Evolutionary conservation across 2,329 filamentous ascomycete species (phyloP).

Genomic region (Xylaria sp.): DNA sequence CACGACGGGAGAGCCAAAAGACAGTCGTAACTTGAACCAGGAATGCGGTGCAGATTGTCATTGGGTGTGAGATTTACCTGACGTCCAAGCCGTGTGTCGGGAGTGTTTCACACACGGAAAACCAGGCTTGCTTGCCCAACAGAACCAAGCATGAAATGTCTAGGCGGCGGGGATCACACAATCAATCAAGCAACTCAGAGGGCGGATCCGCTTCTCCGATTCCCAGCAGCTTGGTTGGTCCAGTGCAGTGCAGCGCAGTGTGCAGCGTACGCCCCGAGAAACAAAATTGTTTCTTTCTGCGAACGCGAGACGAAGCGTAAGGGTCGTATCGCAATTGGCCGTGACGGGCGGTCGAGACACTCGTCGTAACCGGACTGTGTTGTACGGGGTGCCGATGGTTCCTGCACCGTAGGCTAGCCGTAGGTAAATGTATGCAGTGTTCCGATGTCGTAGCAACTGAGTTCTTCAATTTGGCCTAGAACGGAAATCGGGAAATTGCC

Average conservation of each 20-base stretch:
- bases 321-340: conserved; percentile 2
- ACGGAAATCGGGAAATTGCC: conserved; percentile 21
- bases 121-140: conserved; percentile 36
- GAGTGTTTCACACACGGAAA: conserved; percentile 46
- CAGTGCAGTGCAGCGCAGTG: background rate
- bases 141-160: conserved; percentile 42
- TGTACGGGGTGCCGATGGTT: conserved; percentile 44
- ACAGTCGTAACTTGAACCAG: conserved; percentile 27
- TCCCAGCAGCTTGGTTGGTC: conserved; percentile 26
- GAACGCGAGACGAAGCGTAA: background rate
- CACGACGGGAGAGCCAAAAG: conserved; percentile 25
- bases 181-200: conserved; percentile 25
- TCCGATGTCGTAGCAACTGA: conserved; percentile 42
- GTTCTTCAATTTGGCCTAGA: conserved; percentile 5
- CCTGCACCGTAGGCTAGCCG: conserved; percentile 45
- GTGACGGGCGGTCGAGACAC: background rate
- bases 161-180: conserved; percentile 43
- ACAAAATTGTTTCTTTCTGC: conserved; percentile 10
- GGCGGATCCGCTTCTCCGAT: conserved; percentile 20
- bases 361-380: conserved; percentile 31
- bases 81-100: conserved; percentile 42
- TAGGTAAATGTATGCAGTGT: conserved; percentile 44
- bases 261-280: conserved; percentile 7
- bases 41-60: conserved; percentile 35
- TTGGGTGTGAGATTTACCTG: conserved; percentile 42